These are phyloP conservation scores for Phlebopus sp. DNA, from an alignment of 1,284 basidiomycete species.

Conservation along the genomic window DNA sequence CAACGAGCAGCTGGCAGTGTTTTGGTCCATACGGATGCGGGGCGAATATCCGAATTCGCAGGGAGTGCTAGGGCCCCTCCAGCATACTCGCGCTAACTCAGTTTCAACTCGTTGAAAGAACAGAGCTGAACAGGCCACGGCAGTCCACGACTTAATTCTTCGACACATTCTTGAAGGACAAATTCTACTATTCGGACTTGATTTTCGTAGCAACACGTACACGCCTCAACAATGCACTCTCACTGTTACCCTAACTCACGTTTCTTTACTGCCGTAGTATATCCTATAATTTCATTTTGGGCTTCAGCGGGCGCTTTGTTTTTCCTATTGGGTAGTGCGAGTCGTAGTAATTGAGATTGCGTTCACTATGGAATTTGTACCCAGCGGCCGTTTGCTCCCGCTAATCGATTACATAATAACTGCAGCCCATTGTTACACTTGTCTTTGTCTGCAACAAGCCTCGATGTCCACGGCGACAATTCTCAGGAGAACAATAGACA, in stretches of 20 bases:
- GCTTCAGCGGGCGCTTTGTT: background rate
- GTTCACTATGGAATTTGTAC: background rate
- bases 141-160: conserved; percentile 15
- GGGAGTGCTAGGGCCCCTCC: conserved; percentile 14
- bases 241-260: background rate
- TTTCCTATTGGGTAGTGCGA: conserved; percentile 7
- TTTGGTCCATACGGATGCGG: conserved; percentile 28
- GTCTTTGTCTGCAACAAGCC: conserved; percentile 6
- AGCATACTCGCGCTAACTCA: conserved; percentile 22
- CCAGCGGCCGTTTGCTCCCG: conserved; percentile 11
- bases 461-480: background rate
- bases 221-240: conserved; percentile 1
- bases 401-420: conserved; percentile 1
- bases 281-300: conserved; percentile 9
- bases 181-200: conserved; percentile 15
- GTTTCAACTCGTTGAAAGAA: background rate
- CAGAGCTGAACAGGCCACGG: conserved; percentile 4
- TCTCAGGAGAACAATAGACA: conserved; percentile 31
- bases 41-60: conserved; percentile 10
- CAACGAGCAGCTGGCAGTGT: conserved; percentile 8
- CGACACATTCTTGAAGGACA: conserved; percentile 15
- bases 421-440: conserved; percentile 7
- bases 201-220: conserved; percentile 1
- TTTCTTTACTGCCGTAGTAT: conserved; percentile 10
- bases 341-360: conserved; percentile 19